phyloP scores from a whole-genome alignment of 148 eudicot species.

The Pharnaceum exiguum region DNA sequence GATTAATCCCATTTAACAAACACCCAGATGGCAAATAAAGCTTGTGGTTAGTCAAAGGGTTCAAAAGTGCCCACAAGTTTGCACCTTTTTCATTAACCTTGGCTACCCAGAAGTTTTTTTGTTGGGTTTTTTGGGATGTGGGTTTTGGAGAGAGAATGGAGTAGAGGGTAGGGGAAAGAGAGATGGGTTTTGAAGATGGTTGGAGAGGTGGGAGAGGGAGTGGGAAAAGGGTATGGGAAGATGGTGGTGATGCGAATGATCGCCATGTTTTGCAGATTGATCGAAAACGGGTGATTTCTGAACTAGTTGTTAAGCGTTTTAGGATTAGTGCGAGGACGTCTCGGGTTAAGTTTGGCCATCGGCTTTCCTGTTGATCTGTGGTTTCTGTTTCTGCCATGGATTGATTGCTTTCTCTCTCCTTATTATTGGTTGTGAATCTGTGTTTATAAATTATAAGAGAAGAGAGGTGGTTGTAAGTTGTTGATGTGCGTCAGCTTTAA shows the following conservation, averaged over 20 bases:
- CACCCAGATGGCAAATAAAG: conserved; percentile 10
- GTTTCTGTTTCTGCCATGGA: conserved; percentile 3
- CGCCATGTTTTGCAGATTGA: conserved; percentile 30
- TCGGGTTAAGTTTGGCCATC: conserved; percentile 11
- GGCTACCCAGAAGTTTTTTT: conserved; percentile 13
- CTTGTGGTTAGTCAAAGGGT: conserved; percentile 14
- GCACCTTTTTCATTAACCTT: conserved; percentile 17
- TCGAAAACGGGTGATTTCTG: conserved; percentile 20
- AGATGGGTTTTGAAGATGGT: conserved; percentile 2
- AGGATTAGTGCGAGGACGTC: conserved; percentile 15
- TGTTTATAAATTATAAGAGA: too few species aligned
- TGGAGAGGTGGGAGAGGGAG: conserved; percentile 19
- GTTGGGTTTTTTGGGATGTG: background rate
- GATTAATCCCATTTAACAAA: background rate
- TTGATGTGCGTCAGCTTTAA: too few species aligned
- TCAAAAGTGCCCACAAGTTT: conserved; percentile 14
- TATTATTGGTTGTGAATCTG: background rate
- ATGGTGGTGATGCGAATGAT: background rate
- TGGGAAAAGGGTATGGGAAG: conserved; percentile 12
- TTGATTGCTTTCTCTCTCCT: background rate
- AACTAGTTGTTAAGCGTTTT: conserved; percentile 9
- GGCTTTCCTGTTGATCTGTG: conserved; percentile 17
- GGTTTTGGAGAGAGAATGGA: conserved; percentile 10
- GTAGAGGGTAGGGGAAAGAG: conserved; percentile 11
- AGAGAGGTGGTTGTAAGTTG: too few species aligned